phyloP scores from a whole-genome alignment of 2,329 filamentous ascomycete species.

The Sclerotinia spermophila region DNA sequence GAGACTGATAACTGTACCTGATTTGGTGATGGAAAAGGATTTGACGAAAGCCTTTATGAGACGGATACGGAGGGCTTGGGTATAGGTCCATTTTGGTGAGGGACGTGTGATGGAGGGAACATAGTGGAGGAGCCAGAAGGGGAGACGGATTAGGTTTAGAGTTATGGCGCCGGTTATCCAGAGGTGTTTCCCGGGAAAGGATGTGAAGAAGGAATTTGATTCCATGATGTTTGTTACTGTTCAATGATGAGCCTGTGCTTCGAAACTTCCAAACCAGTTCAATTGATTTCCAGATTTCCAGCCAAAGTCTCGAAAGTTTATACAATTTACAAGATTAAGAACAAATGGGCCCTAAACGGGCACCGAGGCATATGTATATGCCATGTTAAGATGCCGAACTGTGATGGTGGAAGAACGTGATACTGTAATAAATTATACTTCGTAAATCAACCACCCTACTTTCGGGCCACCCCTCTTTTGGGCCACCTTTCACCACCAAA shows the following conservation, averaged over 20 bases:
- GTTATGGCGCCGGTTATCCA: not conserved
- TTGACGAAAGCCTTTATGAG: not conserved
- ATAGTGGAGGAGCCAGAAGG: constrained; percentile 15
- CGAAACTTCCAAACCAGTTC: accelerated
- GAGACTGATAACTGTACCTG: not conserved
- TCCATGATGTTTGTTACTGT: not conserved
- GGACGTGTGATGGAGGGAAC: not conserved
- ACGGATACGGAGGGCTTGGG: constrained; percentile 6
- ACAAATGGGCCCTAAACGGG: not conserved
- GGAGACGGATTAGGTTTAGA: not conserved
- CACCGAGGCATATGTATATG: too few species aligned
- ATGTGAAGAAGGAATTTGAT: not conserved
- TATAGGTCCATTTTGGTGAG: constrained; percentile 8
- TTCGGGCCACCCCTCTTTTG: too few species aligned
- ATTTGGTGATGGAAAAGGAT: not conserved
- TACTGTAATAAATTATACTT: not conserved
- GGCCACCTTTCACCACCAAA: too few species aligned
- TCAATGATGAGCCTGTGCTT: not conserved
- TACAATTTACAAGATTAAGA: not conserved
- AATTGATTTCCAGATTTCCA: not conserved
- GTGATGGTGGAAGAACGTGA: not conserved
- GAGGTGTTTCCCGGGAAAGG: constrained; percentile 7
- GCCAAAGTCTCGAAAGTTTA: not conserved
- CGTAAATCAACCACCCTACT: too few species aligned
- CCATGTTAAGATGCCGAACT: not conserved